Base-by-base conservation (phyloP, 2,329 filamentous ascomycete species). In the Colletotrichum simmondsii region DNA sequence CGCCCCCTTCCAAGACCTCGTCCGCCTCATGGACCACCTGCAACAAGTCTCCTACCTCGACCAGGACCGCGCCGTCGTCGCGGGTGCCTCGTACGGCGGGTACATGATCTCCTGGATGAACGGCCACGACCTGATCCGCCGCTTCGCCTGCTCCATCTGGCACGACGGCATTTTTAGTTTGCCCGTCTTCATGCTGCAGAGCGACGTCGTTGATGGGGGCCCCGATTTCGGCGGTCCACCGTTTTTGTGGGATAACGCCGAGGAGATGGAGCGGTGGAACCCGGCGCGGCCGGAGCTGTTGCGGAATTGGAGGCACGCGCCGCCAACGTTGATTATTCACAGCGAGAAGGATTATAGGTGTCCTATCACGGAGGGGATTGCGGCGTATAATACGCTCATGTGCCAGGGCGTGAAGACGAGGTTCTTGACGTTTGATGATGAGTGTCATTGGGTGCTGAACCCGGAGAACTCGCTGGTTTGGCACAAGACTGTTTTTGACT, bases 321-420 rank as follows among this genome's bases (percentile, higher is more conserved):
- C 92, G 2, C 93, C 93, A 6, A 92, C 94, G 76, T 85, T 95
- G 52, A 87, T 95, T 71, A 91, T 95, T 52, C 93, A 95, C 82
- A 92, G 88, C 75, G 91, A 92, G 75, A 85, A 90, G 56, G 93
- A 95, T 79, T 94, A 92, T 76, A 87, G 92, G 7, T 80, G 77
- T 65, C 79, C 82, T 5, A 73, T 84, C 5, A 82, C 82, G 0
- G 82, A 85, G 79, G 93, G 93, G 0, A 81, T 95, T 32, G 89
- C 92, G 0, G 89, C 91, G 0, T 95, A 95, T 81, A 93, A 94
- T 74, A 89, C 92, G 1, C 83, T 95, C 30, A 93, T 95, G 82
- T 87, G 88, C 16, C 86, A 87, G 65, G 91, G 91, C 0, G 87
- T 95, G 3, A 89, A 92, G 46, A 93, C 91, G 75, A 89, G 91